These are phyloP conservation scores for Ophiostoma ips DNA, from an alignment of 2,329 filamentous ascomycete species.

Conservation along the genomic window DNA sequence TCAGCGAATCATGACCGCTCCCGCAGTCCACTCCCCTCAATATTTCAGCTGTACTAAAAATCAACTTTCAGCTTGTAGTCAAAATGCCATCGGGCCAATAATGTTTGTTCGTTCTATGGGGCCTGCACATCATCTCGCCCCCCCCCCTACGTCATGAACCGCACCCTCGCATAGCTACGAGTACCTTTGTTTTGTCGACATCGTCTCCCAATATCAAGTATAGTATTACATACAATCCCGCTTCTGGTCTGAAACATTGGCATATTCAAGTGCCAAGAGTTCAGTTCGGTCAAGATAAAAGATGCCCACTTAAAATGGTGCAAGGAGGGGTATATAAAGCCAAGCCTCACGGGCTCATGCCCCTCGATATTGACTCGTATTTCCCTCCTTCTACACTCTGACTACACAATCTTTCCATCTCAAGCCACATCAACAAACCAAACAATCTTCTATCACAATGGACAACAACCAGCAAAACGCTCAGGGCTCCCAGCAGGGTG, in stretches of 20 bases:
- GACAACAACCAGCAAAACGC: constrained; percentile 3
- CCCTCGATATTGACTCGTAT: neutral
- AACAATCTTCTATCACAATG: constrained; percentile 1
- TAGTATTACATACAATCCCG: too few relatives aligned
- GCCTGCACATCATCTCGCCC: too few relatives aligned
- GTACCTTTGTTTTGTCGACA: too few relatives aligned
- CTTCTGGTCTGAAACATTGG: neutral
- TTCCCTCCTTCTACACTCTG: neutral
- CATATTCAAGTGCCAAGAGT: neutral
- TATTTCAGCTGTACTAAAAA: too few relatives aligned
- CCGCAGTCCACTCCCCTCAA: too few relatives aligned
- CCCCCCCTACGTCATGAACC: too few relatives aligned
- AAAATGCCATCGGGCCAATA: too few relatives aligned
- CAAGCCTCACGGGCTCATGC: neutral
- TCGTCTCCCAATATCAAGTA: neutral
- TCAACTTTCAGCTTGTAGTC: too few relatives aligned
- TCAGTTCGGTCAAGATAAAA: neutral
- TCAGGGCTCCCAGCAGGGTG: constrained; percentile 1
- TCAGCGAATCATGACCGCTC: too few relatives aligned
- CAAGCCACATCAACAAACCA: neutral
- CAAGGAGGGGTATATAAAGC: constrained; percentile 2
- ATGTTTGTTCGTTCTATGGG: too few relatives aligned
- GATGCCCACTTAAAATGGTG: neutral
- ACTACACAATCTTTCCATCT: too few relatives aligned
- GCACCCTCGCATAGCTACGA: too few relatives aligned